Evolutionary conservation across 106 monocot genomes (phyloP).

Genomic region (Posidonia australis): DNA sequence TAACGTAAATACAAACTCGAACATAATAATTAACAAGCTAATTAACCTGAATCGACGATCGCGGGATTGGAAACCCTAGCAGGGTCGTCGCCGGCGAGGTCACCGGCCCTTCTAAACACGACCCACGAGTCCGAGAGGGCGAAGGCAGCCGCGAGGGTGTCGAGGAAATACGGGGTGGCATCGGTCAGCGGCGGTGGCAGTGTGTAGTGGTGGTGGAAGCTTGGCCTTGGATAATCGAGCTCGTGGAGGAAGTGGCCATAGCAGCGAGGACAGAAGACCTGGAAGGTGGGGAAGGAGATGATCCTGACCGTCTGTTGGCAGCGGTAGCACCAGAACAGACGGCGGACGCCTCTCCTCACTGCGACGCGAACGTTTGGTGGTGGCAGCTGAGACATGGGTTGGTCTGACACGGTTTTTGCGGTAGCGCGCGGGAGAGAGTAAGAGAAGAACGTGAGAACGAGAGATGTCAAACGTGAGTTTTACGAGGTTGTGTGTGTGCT

Average conservation of each 20-base stretch:
- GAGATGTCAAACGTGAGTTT: too few relatives aligned
- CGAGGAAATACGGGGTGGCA: slow-evolving; percentile 2
- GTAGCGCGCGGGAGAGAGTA: too few relatives aligned
- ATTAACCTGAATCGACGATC: too few relatives aligned
- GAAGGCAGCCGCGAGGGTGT: slow-evolving; percentile 8
- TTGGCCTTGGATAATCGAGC: slow-evolving; percentile 21
- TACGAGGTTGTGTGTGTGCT: too few relatives aligned
- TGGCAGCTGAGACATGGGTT: not conserved
- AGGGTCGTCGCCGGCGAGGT: not conserved
- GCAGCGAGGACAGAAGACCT: slow-evolving; percentile 79
- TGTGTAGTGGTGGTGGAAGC: slow-evolving; percentile 9
- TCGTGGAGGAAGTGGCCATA: slow-evolving; percentile 57
- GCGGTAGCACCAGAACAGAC: slow-evolving; percentile 71
- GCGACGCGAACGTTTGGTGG: slow-evolving; percentile 2
- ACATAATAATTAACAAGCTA: too few relatives aligned
- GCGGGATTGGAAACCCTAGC: not conserved
- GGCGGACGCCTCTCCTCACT: slow-evolving; percentile 23
- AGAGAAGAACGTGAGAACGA: not conserved
- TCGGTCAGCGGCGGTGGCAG: not conserved
- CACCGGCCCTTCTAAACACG: not conserved
- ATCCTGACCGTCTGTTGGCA: slow-evolving; percentile 55
- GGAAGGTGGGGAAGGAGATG: slow-evolving; percentile 35
- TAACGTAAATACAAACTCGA: too few relatives aligned
- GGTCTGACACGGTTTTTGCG: not conserved
- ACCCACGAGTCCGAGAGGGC: slow-evolving; percentile 6